phyloP scores from a whole-genome alignment of 2,329 filamentous ascomycete species.

The Ceratocystis harringtonii region DNA sequence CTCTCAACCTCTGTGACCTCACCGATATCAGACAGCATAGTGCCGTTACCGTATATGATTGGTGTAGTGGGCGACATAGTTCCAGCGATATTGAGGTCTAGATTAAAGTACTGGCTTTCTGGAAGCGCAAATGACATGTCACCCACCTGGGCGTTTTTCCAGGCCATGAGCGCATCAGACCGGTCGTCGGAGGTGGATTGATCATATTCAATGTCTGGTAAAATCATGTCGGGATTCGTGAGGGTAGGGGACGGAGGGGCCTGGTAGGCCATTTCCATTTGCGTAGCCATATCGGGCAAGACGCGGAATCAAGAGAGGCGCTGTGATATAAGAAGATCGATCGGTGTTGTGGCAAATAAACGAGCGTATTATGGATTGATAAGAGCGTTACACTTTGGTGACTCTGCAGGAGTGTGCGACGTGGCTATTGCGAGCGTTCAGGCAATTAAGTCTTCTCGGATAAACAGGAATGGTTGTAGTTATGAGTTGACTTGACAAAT shows the following conservation, averaged over 20 bases:
- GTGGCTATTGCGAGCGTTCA: background rate
- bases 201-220: conserved; percentile 56
- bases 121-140: conserved; percentile 24
- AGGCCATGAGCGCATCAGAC: conserved; percentile 38
- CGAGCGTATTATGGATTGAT: background rate
- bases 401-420: background rate
- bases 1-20: conserved; percentile 42
- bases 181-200: conserved; percentile 36
- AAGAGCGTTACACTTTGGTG: background rate
- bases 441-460: background rate
- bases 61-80: conserved; percentile 42
- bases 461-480: background rate
- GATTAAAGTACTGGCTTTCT: conserved; percentile 22
- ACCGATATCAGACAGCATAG: conserved; percentile 52
- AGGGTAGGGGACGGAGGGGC: conserved; percentile 65
- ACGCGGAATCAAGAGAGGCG: conserved; percentile 14
- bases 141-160: conserved; percentile 33
- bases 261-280: conserved; percentile 27
- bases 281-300: conserved; percentile 19
- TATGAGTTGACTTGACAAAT: background rate
- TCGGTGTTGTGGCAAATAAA: background rate
- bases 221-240: conserved; percentile 88
- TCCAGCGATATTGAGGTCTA: conserved; percentile 23
- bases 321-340: background rate
- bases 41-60: conserved; percentile 55